Conservation (phyloP, 768 basidiomycete species). For the Leucocoprinus birnbaumii region DNA sequence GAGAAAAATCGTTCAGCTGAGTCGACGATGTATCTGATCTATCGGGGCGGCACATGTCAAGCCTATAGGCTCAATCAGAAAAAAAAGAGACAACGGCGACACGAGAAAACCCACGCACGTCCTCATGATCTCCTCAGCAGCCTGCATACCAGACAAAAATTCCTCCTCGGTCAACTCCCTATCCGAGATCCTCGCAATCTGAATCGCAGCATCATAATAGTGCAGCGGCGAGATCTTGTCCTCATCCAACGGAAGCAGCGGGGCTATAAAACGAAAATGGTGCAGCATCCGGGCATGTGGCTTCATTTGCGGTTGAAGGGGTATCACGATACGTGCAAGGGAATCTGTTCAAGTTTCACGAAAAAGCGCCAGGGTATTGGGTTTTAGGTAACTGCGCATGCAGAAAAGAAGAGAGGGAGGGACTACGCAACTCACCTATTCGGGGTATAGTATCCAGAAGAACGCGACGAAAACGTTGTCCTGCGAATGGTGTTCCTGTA, state of each 20-base stretch:
- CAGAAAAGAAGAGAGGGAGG: not conserved
- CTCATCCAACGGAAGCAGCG: slow-evolving; percentile 56
- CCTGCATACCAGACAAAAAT: slow-evolving; percentile 59
- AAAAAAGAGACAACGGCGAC: not conserved
- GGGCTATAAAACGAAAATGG: slow-evolving; percentile 75
- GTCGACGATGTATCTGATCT: slow-evolving; percentile 58
- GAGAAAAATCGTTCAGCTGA: slow-evolving; percentile 27
- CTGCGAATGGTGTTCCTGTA: slow-evolving; percentile 56
- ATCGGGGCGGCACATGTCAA: slow-evolving; percentile 63
- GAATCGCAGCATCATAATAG: slow-evolving; percentile 76
- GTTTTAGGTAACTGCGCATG: not conserved
- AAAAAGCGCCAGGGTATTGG: no score
- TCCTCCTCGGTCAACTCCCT: slow-evolving; percentile 65
- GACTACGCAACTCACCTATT: slow-evolving; percentile 57
- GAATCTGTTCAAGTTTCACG: slow-evolving; percentile 40
- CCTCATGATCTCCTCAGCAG: slow-evolving; percentile 57
- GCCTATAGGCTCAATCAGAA: no score
- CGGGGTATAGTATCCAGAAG: slow-evolving; percentile 70
- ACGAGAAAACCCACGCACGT: slow-evolving; percentile 40
- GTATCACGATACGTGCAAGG: slow-evolving; percentile 70
- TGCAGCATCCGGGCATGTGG: slow-evolving; percentile 77
- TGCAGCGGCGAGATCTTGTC: slow-evolving; percentile 68
- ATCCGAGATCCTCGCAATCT: slow-evolving; percentile 61
- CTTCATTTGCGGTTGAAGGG: slow-evolving; percentile 64
- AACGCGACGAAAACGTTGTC: slow-evolving; percentile 59